Base-by-base conservation (phyloP, 345 rosid genomes). In the Raphanus sativus region DNA sequence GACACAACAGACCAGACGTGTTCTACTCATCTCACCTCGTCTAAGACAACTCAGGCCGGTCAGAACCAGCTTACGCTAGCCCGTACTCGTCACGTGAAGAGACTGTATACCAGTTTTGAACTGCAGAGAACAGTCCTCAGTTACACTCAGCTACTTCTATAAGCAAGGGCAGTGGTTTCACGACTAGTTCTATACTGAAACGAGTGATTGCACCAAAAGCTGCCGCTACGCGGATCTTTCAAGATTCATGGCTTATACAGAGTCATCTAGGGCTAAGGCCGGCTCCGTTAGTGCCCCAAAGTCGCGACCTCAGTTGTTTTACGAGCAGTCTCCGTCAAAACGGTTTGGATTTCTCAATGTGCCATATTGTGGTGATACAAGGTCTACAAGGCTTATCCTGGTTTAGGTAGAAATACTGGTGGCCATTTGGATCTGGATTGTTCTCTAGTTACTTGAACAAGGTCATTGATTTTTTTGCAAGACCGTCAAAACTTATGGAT, bases 271-370 rank as follows among this genome's bases (percentile, higher is more conserved):
- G 87, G 98, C 97, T 1, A 92, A 92, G 77, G 80, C 69, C 9
- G 84, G 98, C 62, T 94, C 97, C 0, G 73, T 83, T 4, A 92
- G 98, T 65, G 97, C 96, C 24, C 98, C 98, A 0, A 94, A 84
- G 70, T 92, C 87, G 52, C 86, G 98, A 59, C 90, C 89, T 0
- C 91, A 84, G 25, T 61, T 73, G n/a, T 61, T 12, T 15, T 81
- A 83, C 1, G 97, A 95, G 77, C 86, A 88, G 72, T 84, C 91
- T 11, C 62, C 84, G 24, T 95, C 98, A 0, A 92, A 88, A 81
- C 85, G 94, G 81, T 68, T 81, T 65, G 89, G 0, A 26, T 86
- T 86, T 73, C 86, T 48, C 71, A 69, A 78, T 33, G 32, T 78
- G 54, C 55, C 77, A 0, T 58, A 71, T 61, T 65, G 38, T 71